Conservation (phyloP, 2,329 filamentous ascomycete species). For the Calycina marina region DNA sequence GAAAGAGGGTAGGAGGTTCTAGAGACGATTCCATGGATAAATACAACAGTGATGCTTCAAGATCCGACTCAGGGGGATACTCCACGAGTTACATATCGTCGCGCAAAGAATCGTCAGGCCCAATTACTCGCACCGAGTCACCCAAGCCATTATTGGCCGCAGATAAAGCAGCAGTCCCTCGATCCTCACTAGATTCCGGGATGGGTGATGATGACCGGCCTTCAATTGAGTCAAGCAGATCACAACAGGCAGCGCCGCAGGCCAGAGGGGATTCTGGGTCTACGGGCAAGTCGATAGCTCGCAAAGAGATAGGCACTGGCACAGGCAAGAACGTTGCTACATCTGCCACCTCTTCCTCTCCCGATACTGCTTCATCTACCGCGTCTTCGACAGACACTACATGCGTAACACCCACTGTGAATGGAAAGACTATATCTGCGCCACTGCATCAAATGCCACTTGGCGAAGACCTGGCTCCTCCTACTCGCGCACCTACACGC, state of each 20-base stretch:
- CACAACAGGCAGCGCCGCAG: conserved; percentile 26
- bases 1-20: conserved; percentile 32
- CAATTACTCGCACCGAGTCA: conserved; percentile 13
- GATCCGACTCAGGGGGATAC: conserved; percentile 23
- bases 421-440: conserved; percentile 21
- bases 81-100: conserved; percentile 9
- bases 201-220: conserved; percentile 36
- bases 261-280: conserved; percentile 46
- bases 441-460: conserved; percentile 15
- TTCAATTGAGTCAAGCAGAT: conserved; percentile 22
- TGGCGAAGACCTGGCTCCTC: conserved; percentile 15
- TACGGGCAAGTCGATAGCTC: conserved; percentile 29
- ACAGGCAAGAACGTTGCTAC: conserved; percentile 13
- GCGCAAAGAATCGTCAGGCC: conserved; percentile 12
- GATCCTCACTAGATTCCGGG: conserved; percentile 44
- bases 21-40: conserved; percentile 25
- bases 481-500: conserved; percentile 19
- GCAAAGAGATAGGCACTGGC: conserved; percentile 43
- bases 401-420: conserved; percentile 18
- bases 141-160: conserved; percentile 14
- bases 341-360: conserved; percentile 17
- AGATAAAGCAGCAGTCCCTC: conserved; percentile 29
- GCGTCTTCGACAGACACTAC: conserved; percentile 20
- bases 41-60: conserved; percentile 20
- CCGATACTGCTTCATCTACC: conserved; percentile 21